phyloP scores from a whole-genome alignment of 192 early-diverging fungal species.

The Phlyctochytrium bullatum region DNA sequence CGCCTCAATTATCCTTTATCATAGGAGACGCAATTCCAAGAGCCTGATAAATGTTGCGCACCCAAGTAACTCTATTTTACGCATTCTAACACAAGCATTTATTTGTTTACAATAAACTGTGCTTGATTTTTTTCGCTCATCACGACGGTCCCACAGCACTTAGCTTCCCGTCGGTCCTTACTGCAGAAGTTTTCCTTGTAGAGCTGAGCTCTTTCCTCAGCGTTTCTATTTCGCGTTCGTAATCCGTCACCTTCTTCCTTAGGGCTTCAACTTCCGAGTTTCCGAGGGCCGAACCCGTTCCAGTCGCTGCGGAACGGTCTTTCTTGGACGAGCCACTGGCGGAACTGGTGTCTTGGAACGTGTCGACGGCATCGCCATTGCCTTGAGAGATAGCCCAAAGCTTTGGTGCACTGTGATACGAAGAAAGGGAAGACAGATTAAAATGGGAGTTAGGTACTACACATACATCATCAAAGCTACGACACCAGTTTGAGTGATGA shows the following conservation, averaged over 20 bases:
- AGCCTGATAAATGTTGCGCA: no score
- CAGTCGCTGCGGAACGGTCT: not conserved
- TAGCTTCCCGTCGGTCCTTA: no score
- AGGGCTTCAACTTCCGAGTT: not conserved
- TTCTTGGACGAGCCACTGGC: not conserved
- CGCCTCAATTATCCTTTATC: no score
- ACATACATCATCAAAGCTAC: not conserved
- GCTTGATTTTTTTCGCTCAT: not conserved
- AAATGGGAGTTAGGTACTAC: not conserved
- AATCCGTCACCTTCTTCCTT: not conserved
- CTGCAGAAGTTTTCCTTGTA: no score
- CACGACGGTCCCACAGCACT: not conserved
- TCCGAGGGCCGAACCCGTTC: not conserved
- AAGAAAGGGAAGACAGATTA: not conserved
- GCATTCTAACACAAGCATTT: no score
- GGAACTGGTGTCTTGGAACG: not conserved
- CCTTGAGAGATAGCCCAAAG: not conserved
- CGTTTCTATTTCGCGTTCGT: not conserved
- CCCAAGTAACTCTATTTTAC: no score
- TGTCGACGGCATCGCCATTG: not conserved
- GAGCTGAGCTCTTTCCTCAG: not conserved
- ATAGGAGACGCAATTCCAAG: no score
- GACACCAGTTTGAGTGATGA: constrained; percentile 3
- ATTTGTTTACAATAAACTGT: no score
- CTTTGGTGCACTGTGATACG: not conserved